A percentile compares a stretch with the other conserved stretches of the same genome.
Conservation (phyloP, 1,139 yeast species). For the Candida sojae region DNA sequence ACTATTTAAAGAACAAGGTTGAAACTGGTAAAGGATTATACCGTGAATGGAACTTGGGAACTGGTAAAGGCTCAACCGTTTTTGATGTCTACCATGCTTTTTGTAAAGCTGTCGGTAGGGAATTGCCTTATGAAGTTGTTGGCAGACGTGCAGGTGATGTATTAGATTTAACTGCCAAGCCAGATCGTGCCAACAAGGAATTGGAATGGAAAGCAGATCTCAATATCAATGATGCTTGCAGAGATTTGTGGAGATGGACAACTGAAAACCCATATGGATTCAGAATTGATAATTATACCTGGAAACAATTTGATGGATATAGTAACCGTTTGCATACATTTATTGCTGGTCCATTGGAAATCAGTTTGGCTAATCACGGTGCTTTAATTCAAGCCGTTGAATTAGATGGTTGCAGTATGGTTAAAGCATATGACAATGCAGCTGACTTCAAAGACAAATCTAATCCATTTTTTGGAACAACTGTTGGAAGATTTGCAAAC, state of each 20-base stretch:
- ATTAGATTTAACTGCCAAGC: constrained; percentile 70
- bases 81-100: constrained; percentile 71
- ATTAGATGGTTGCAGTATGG: constrained; percentile 35
- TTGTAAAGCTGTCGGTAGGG: constrained; percentile 65
- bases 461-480: constrained; percentile 61
- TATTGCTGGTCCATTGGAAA: constrained; percentile 36
- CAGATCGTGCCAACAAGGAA: constrained; percentile 66
- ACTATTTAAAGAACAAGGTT: constrained; percentile 48
- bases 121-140: constrained; percentile 64
- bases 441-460: constrained; percentile 34
- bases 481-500: constrained; percentile 67
- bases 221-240: constrained; percentile 64
- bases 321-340: constrained; percentile 44
- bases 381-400: constrained; percentile 48
- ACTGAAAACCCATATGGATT: constrained; percentile 69
- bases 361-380: constrained; percentile 53
- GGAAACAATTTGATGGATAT: constrained; percentile 31
- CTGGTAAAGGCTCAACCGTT: constrained; percentile 79
- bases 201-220: constrained; percentile 65
- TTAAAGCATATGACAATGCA: constrained; percentile 35
- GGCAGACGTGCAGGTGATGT: constrained; percentile 82
- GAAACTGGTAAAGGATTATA: constrained; percentile 45
- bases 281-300: constrained; percentile 34
- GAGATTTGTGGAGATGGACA: constrained; percentile 80
- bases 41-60: constrained; percentile 83